Percentiles rank a stretch among this genome's conserved stretches.
phyloP scores from a whole-genome alignment of 257 asterid species.

The Cordia subcordata region DNA sequence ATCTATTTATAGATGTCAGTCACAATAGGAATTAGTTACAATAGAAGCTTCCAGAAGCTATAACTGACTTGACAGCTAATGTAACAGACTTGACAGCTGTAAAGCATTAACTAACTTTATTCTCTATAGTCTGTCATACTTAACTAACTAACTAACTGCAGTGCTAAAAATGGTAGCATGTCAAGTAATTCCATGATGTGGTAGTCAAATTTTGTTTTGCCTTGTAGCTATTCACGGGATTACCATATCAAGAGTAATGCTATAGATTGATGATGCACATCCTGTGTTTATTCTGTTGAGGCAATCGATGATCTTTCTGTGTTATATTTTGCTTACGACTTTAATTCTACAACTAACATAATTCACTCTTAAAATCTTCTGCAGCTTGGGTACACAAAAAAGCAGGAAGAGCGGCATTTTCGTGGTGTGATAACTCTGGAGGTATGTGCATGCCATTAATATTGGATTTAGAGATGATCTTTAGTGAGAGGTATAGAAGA shows the following conservation, averaged over 20 bases:
- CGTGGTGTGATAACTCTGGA: conserved; percentile 94
- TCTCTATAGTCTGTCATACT: too few relatives aligned
- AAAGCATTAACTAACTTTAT: too few relatives aligned
- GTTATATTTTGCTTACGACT: not conserved
- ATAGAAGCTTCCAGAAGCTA: too few relatives aligned
- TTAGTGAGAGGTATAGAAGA: not conserved
- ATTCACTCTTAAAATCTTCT: conserved; percentile 12
- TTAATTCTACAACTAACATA: not conserved
- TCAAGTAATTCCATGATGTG: not conserved
- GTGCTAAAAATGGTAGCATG: not conserved
- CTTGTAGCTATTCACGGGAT: not conserved
- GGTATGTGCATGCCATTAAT: conserved; percentile 31
- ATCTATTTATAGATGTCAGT: too few relatives aligned
- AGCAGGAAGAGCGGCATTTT: conserved; percentile 91
- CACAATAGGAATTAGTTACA: too few relatives aligned
- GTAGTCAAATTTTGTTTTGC: not conserved
- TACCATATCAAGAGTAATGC: not conserved
- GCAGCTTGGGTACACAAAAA: conserved; percentile 98
- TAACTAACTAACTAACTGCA: too few relatives aligned
- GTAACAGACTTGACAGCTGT: too few relatives aligned
- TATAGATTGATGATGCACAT: not conserved
- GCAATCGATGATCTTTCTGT: too few relatives aligned
- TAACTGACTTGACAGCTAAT: too few relatives aligned
- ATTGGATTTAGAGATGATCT: not conserved
- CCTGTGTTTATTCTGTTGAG: not conserved